Percentiles rank a stretch among this genome's conserved stretches.
phyloP scores from a whole-genome alignment of 2,329 filamentous ascomycete species.

The Colletotrichum godetiae region DNA sequence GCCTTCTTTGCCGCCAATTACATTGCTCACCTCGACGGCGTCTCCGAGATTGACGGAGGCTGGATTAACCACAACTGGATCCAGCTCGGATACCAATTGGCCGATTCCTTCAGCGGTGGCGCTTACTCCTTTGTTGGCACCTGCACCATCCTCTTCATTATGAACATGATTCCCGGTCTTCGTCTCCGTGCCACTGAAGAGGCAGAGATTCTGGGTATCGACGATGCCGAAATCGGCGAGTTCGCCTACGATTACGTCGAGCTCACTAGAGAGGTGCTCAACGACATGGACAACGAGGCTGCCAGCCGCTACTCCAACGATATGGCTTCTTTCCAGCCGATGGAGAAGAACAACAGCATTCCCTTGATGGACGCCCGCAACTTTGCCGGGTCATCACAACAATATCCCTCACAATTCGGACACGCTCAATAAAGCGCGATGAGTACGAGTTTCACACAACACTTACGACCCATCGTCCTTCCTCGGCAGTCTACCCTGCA shows the following conservation, averaged over 20 bases:
- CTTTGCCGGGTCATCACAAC: constrained; percentile 51
- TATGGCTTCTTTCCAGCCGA: constrained; percentile 51
- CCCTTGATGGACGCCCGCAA: constrained; percentile 58
- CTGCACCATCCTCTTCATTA: constrained; percentile 81
- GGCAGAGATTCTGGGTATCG: constrained; percentile 85
- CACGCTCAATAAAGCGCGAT: constrained; percentile 28
- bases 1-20: constrained; percentile 87
- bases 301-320: constrained; percentile 57
- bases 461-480: not conserved
- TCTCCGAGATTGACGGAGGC: constrained; percentile 75
- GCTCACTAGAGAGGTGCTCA: constrained; percentile 70
- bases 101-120: constrained; percentile 81
- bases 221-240: constrained; percentile 91
- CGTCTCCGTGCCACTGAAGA: constrained; percentile 80
- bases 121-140: constrained; percentile 83
- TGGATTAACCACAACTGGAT: constrained; percentile 88
- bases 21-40: constrained; percentile 83
- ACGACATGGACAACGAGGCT: constrained; percentile 57
- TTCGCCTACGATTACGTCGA: constrained; percentile 97
- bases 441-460: not conserved
- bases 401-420: constrained; percentile 37
- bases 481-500: not conserved
- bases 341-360: constrained; percentile 63
- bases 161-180: constrained; percentile 82
- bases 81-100: constrained; percentile 85